Percentiles rank a stretch among this genome's conserved stretches.
Evolutionary conservation across 2,329 filamentous ascomycete species (phyloP).

Genomic region (Acrodontium crateriforme): DNA sequence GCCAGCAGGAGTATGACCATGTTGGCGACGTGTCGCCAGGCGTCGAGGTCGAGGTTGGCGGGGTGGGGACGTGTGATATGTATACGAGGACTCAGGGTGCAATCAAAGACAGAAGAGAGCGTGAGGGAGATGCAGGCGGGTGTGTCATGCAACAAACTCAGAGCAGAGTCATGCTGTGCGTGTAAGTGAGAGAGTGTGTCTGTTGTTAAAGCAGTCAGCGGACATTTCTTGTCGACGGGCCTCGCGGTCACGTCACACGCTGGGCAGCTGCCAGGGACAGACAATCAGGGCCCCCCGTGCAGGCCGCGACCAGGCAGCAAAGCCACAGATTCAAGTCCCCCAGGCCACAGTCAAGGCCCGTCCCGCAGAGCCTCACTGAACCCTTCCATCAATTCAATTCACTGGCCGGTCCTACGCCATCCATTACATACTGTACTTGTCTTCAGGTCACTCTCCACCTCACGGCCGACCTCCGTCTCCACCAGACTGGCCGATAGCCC

Average conservation of each 20-base stretch:
- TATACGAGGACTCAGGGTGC: not conserved
- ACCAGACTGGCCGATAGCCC: not conserved
- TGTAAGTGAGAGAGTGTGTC: no score
- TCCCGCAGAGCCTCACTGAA: not conserved
- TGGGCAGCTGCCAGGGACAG: not conserved
- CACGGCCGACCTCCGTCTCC: not conserved
- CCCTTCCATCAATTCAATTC: not conserved
- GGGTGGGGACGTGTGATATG: no score
- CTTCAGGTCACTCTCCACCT: not conserved
- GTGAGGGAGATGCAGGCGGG: not conserved
- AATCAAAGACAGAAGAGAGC: not conserved
- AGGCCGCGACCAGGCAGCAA: not conserved
- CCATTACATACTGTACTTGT: not conserved
- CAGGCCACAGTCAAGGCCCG: not conserved
- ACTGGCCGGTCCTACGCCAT: not conserved
- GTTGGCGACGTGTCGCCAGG: not conserved
- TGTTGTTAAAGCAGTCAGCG: no score
- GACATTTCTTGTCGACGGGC: no score
- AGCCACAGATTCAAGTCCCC: not conserved
- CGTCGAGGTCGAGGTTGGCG: no score
- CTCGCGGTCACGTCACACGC: not conserved
- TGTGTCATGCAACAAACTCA: not conserved
- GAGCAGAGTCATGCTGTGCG: not conserved
- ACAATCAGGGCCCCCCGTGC: not conserved
- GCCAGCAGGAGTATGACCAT: conserved; percentile 7